A percentile compares a stretch with the other conserved stretches of the same genome.
phyloP scores from a whole-genome alignment of 768 basidiomycete species.

The Lyophyllum decastes region DNA sequence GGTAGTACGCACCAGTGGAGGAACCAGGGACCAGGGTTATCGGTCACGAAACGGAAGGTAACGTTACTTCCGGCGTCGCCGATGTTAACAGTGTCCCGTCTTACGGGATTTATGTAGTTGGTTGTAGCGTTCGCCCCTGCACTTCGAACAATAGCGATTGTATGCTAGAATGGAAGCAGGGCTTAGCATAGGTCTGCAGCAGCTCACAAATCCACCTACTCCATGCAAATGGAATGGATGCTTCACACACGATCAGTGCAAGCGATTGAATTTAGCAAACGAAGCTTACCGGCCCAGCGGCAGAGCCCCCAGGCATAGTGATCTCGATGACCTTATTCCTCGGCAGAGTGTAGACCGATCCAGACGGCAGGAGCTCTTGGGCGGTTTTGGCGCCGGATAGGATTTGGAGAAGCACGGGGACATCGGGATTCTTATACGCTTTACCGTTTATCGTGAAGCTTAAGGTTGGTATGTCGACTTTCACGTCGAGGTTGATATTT shows the following conservation, averaged over 20 bases:
- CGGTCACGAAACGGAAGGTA: constrained; percentile 59
- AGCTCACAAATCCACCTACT: constrained; percentile 21
- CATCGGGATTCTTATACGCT: constrained; percentile 30
- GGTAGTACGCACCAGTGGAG: constrained; percentile 36
- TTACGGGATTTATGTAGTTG: constrained; percentile 46
- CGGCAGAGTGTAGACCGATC: constrained; percentile 34
- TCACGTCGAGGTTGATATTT: constrained; percentile 14
- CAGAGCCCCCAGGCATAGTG: constrained; percentile 28
- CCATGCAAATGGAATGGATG: constrained; percentile 43
- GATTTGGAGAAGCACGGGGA: constrained; percentile 47
- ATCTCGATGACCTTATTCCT: constrained; percentile 40
- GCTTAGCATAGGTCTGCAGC: not conserved
- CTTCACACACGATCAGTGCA: constrained; percentile 3
- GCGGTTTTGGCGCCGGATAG: constrained; percentile 40
- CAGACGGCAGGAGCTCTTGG: constrained; percentile 26
- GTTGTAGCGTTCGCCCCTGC: constrained; percentile 24
- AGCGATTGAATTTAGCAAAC: not conserved
- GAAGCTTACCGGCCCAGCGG: constrained; percentile 18
- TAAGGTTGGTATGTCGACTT: constrained; percentile 8
- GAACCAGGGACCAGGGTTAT: constrained; percentile 69
- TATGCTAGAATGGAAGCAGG: constrained; percentile 20
- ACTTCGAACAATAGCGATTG: constrained; percentile 37
- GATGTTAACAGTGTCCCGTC: constrained; percentile 50
- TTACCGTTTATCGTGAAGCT: constrained; percentile 33
- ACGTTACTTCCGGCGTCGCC: constrained; percentile 43